Evolutionary conservation across 306 rosid species (phyloP).

Genomic region (Cucurbita ficifolia): DNA sequence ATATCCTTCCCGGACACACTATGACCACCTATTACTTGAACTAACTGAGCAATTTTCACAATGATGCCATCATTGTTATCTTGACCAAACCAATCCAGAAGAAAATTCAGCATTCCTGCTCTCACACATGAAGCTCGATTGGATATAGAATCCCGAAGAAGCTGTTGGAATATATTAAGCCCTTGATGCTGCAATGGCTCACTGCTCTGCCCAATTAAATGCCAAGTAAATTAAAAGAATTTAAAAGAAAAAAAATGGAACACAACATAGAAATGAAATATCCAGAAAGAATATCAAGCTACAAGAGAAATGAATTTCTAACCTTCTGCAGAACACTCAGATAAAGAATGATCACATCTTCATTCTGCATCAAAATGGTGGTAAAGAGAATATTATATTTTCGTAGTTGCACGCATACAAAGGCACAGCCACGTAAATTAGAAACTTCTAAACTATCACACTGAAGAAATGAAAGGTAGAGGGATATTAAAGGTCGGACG

Average conservation of each 20-base stretch:
- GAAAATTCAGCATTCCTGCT: constrained; percentile 92
- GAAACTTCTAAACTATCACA: neutral
- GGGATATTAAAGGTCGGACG: neutral
- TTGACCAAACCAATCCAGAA: constrained; percentile 90
- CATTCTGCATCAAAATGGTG: constrained; percentile 46
- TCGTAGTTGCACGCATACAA: neutral
- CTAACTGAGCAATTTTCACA: constrained; percentile 68
- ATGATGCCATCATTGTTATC: constrained; percentile 54
- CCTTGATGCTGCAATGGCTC: constrained; percentile 69
- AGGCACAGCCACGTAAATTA: neutral
- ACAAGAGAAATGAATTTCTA: constrained; percentile 26
- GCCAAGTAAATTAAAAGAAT: neutral
- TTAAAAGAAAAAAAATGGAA: neutral
- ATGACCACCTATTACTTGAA: constrained; percentile 92
- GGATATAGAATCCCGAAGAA: constrained; percentile 75
- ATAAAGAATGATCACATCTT: constrained; percentile 71
- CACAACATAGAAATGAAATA: neutral
- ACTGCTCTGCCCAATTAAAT: constrained; percentile 94
- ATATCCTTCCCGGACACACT: constrained; percentile 97
- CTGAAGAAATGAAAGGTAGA: neutral
- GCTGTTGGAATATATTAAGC: constrained; percentile 60
- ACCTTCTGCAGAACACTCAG: constrained; percentile 80
- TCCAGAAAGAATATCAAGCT: constrained; percentile 1
- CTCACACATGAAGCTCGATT: constrained; percentile 93
- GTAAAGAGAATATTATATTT: neutral